Evolutionary conservation across 139 green algal genomes (phyloP).

Genomic region (Chlorella ohadii): DNA sequence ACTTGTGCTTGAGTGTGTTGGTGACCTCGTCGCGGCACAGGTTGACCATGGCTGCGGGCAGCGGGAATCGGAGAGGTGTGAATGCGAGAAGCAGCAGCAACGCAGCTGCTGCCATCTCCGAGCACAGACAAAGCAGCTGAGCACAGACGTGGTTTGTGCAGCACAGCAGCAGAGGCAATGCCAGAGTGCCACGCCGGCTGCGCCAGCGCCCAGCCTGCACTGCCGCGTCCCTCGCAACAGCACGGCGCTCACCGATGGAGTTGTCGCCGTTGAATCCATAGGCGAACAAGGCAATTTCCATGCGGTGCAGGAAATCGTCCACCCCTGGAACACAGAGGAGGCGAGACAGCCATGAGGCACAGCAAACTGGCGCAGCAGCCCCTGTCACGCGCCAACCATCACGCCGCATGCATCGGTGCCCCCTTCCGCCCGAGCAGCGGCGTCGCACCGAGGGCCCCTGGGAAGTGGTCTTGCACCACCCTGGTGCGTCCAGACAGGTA

Average conservation of each 20-base stretch:
- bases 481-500: conserved; percentile 39
- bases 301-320: conserved; percentile 83
- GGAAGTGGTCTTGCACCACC: conserved; percentile 61
- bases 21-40: conserved; percentile 91
- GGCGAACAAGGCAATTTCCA: conserved; percentile 74
- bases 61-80: not conserved
- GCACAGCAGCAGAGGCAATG: no score
- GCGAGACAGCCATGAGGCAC: not conserved
- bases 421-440: not conserved
- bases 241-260: conserved; percentile 65
- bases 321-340: conserved; percentile 43
- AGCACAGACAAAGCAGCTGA: not conserved
- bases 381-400: no score
- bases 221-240: not conserved
- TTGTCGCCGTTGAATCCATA: conserved; percentile 86
- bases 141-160: no score
- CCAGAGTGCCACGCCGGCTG: not conserved
- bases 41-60: conserved; percentile 71
- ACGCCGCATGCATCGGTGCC: no score
- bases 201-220: not conserved
- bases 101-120: no score
- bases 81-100: no score
- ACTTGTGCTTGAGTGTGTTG: conserved; percentile 67
- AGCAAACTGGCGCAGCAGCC: no score
- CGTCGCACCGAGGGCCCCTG: not conserved